Percentiles rank a stretch among this genome's conserved stretches.
These are phyloP conservation scores for Nematocida ironsii DNA, from an alignment of 371 early-diverging fungal species.

Conservation along the genomic window DNA sequence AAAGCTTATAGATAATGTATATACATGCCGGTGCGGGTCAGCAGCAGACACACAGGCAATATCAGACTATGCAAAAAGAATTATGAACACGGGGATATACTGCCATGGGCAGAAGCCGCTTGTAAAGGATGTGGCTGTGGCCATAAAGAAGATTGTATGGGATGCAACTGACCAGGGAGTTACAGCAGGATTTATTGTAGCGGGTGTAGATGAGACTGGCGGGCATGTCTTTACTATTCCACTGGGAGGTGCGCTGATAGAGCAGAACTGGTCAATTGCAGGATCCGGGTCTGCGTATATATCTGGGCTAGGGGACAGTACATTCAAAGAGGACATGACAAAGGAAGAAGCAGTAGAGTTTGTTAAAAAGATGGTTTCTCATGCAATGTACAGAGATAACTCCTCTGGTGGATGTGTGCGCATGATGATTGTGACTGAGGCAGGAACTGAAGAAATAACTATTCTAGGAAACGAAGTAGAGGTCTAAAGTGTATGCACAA, in stretches of 20 bases:
- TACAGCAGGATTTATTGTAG: slow-evolving; percentile 93
- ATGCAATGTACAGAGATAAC: slow-evolving; percentile 94
- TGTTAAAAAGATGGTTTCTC: slow-evolving; percentile 80
- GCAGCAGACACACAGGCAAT: slow-evolving; percentile 98
- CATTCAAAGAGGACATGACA: slow-evolving; percentile 79
- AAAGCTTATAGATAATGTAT: slow-evolving; percentile 84
- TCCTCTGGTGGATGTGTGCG: slow-evolving; percentile 96
- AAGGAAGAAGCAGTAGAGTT: slow-evolving; percentile 84
- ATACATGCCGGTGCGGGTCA: slow-evolving; percentile 91
- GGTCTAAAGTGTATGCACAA: neutral
- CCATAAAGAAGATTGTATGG: slow-evolving; percentile 89
- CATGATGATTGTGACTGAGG: slow-evolving; percentile 84
- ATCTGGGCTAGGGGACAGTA: slow-evolving; percentile 91
- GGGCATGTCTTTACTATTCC: slow-evolving; percentile 80
- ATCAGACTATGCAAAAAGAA: slow-evolving; percentile 85
- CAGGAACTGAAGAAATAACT: slow-evolving; percentile 82
- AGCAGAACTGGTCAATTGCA: slow-evolving; percentile 86
- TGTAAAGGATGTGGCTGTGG: slow-evolving; percentile 81
- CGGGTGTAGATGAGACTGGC: slow-evolving; percentile 84
- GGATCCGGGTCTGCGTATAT: slow-evolving; percentile 94
- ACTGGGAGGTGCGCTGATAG: slow-evolving; percentile 86
- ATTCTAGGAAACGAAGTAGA: slow-evolving; percentile 74
- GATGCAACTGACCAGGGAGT: slow-evolving; percentile 75
- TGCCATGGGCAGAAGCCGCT: slow-evolving; percentile 76
- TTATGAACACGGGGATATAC: slow-evolving; percentile 70